Evolutionary conservation across 2,329 filamentous ascomycete genomes (phyloP), one percentile per base, ranked within the genome.

Genomic region (Curvularia sp.): DNA sequence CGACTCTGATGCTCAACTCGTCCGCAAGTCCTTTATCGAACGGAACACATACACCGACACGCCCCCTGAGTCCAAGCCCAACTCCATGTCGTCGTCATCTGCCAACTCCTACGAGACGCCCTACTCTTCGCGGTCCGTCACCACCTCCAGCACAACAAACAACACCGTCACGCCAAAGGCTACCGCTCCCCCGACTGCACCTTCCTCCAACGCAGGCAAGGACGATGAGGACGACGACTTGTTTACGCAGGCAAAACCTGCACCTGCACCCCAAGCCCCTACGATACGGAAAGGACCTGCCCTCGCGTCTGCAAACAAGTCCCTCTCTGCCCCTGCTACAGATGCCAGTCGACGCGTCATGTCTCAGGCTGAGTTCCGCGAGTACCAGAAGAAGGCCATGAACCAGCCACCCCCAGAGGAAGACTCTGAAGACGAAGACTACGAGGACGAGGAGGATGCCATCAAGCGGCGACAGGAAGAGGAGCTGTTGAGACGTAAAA

Each of bases 391-490:
- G 55, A 63, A 64, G 28, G 66, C 69, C 30, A 64, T 66, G 42
- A 59, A 63, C 7, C 65, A 75, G 38, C 63, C 73, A n/a, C 52
- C 59, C 2, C 60, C 66, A 20, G 62, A 69, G 7, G 69, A 74
- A 41, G 70, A 66, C 57, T 71, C 70, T 2, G 72, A 73, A 8
- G 71, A 75, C 8, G 73, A 75, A 35, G 72, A 76, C 44, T 76
- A 77, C 53, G 75, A 77, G 42, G 75, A 76, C 43, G 75, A 77
- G 57, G 75, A 77, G 55, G 75, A 77, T 15, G 70, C 70, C 3
- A 72, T 74, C 54, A 63, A 65, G 61, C 69, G 70, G 50, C 69
- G 73, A 13, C 63, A 75, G 50, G 69, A 76, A 53, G 72, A 76
- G 47, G 71, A 75, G 48, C 61, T 72, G 18, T 54, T 68, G 42